Percentiles rank a stretch among this genome's conserved stretches.
Evolutionary conservation across 495 filamentous ascomycete genomes (phyloP).

Genomic region (Echria macrotheca): DNA sequence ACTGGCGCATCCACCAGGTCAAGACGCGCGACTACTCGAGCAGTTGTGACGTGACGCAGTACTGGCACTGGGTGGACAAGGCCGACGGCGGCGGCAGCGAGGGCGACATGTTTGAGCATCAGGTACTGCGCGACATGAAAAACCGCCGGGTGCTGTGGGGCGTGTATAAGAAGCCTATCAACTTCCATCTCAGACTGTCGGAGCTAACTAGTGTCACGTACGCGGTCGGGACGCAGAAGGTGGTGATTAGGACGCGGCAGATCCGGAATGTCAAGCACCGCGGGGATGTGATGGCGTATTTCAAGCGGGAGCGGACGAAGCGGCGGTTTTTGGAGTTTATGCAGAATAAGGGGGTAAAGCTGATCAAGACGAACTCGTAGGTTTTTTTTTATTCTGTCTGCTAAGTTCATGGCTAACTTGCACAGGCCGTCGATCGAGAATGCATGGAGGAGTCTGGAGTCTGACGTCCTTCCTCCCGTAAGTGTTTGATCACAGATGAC

Average conservation of each 20-base stretch:
- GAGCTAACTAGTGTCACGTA: conserved; percentile 38
- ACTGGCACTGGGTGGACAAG: conserved; percentile 40
- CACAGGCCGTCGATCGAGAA: conserved; percentile 16
- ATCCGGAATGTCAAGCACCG: conserved; percentile 15
- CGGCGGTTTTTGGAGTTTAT: conserved; percentile 38
- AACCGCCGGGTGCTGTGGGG: conserved; percentile 36
- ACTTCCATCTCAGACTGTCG: conserved; percentile 35
- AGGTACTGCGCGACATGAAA: conserved; percentile 37
- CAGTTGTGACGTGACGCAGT: conserved; percentile 40
- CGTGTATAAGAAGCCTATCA: conserved; percentile 40
- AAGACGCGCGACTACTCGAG: conserved; percentile 35
- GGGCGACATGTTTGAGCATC: conserved; percentile 38
- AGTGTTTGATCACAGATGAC: too few species aligned
- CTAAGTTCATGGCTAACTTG: too few species aligned
- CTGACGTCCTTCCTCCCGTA: conserved; percentile 19
- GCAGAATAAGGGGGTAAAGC: conserved; percentile 32
- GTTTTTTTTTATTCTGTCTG: too few species aligned
- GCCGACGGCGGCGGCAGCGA: conserved; percentile 16
- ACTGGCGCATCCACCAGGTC: conserved; percentile 44
- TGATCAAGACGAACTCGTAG: conserved; percentile 31
- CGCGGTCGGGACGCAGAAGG: conserved; percentile 24
- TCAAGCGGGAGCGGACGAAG: conserved; percentile 44
- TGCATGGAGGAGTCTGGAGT: conserved; percentile 14
- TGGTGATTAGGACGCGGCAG: conserved; percentile 28
- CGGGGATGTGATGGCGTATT: conserved; percentile 36